Conservation (phyloP, 768 basidiomycete genomes). For the Lactifluus pinguis region DNA sequence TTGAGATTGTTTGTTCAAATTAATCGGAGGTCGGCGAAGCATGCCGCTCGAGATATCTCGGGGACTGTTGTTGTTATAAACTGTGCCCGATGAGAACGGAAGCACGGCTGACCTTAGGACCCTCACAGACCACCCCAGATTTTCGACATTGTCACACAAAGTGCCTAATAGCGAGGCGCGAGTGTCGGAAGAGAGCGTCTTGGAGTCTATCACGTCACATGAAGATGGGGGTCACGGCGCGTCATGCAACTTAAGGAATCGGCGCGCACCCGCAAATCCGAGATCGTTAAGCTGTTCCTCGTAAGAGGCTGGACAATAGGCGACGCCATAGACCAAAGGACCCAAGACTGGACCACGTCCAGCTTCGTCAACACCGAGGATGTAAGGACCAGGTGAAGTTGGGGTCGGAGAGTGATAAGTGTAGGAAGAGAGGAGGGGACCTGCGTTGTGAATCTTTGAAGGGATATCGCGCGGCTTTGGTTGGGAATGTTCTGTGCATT, state of each 20-base stretch:
- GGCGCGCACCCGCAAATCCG: constrained; percentile 31
- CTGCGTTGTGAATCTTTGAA: constrained; percentile 50
- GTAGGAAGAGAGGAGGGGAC: constrained; percentile 59
- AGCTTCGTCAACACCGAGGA: constrained; percentile 98
- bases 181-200: constrained; percentile 68
- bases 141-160: constrained; percentile 58
- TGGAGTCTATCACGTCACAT: constrained; percentile 60
- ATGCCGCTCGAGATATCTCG: constrained; percentile 88
- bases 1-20: constrained; percentile 83
- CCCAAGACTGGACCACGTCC: constrained; percentile 84
- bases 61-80: constrained; percentile 45
- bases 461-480: constrained; percentile 29
- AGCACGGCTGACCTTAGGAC: constrained; percentile 29
- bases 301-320: constrained; percentile 82
- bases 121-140: constrained; percentile 76
- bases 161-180: constrained; percentile 56
- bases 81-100: background rate
- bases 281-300: constrained; percentile 62
- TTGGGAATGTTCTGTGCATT: background rate
- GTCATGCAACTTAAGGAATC: background rate
- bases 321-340: constrained; percentile 51
- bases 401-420: constrained; percentile 70
- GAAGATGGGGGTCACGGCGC: background rate
- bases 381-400: constrained; percentile 68
- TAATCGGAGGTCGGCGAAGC: constrained; percentile 74